Evolutionary conservation across 768 basidiomycete species (phyloP).

Genomic region (Baorangia bicolor): DNA sequence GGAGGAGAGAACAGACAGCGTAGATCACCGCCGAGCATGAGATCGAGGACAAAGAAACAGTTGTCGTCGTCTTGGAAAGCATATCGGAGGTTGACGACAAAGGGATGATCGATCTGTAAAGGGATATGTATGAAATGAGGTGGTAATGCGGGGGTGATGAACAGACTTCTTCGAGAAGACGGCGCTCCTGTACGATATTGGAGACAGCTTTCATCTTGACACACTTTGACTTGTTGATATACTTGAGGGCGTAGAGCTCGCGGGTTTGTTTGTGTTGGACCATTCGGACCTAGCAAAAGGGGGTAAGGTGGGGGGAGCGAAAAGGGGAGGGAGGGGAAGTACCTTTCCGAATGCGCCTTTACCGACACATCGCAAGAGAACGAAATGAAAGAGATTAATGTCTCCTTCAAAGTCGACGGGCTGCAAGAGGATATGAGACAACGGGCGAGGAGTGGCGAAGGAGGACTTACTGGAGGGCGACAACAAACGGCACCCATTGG

Average conservation of each 20-base stretch:
- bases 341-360: conserved; percentile 99
- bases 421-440: conserved; percentile 37
- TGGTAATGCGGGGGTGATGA: background rate
- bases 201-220: conserved; percentile 98
- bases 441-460: background rate
- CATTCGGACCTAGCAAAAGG: conserved; percentile 79
- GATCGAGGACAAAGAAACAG: conserved; percentile 96
- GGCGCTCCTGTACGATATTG: conserved; percentile 95
- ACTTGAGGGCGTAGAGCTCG: conserved; percentile 95
- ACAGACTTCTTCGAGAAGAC: conserved; percentile 89
- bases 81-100: conserved; percentile 91
- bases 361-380: conserved; percentile 92
- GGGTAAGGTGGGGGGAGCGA: conserved; percentile 10
- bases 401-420: conserved; percentile 96
- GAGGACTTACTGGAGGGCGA: conserved; percentile 63
- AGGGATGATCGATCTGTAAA: conserved; percentile 89
- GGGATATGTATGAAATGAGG: background rate
- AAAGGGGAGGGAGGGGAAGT: background rate
- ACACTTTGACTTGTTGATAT: conserved; percentile 98
- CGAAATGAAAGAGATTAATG: conserved; percentile 95
- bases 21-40: conserved; percentile 95
- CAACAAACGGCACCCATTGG: conserved; percentile 81
- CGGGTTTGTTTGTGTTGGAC: conserved; percentile 99
- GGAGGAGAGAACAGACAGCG: conserved; percentile 59
- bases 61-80: conserved; percentile 99